phyloP scores from a whole-genome alignment of 768 basidiomycete species.

The Xerocomellus dryophilus region DNA sequence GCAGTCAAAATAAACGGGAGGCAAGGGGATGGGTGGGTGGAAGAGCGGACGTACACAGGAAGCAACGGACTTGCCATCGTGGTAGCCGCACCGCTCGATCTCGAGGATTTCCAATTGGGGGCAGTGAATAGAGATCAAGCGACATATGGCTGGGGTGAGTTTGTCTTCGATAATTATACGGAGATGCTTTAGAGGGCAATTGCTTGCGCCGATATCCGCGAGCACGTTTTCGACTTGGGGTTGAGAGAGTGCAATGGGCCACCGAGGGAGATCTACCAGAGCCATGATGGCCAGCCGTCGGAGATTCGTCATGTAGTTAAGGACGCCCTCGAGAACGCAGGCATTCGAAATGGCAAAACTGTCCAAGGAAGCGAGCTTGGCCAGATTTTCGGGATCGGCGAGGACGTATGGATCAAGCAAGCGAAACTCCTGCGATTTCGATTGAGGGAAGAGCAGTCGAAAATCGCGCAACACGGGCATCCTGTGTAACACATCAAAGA shows the following conservation, averaged over 20 bases:
- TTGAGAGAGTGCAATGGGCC: slow-evolving; percentile 36
- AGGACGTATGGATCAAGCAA: slow-evolving; percentile 24
- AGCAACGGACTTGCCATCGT: slow-evolving; percentile 37
- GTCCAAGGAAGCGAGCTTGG: slow-evolving; percentile 33
- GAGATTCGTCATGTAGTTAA: slow-evolving; percentile 30
- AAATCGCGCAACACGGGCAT: slow-evolving; percentile 33
- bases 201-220: slow-evolving; percentile 29
- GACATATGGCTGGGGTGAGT: slow-evolving; percentile 32
- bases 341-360: slow-evolving; percentile 37
- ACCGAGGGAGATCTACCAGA: slow-evolving; percentile 34
- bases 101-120: slow-evolving; percentile 34
- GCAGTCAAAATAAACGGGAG: slow-evolving; percentile 22
- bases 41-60: slow-evolving; percentile 32
- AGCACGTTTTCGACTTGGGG: slow-evolving; percentile 31
- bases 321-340: slow-evolving; percentile 28
- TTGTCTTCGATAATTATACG: slow-evolving; percentile 38
- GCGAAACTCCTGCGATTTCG: slow-evolving; percentile 25
- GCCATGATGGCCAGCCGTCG: slow-evolving; percentile 32
- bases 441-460: slow-evolving; percentile 32
- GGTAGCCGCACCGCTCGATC: slow-evolving; percentile 36
- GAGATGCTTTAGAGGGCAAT: slow-evolving; percentile 33
- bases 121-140: slow-evolving; percentile 26
- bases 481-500: slow-evolving; percentile 31
- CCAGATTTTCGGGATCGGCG: slow-evolving; percentile 20
- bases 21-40: slow-evolving; percentile 7